phyloP scores from a whole-genome alignment of 371 early-diverging fungal genomes.

The Phascolomyces articulosus region DNA sequence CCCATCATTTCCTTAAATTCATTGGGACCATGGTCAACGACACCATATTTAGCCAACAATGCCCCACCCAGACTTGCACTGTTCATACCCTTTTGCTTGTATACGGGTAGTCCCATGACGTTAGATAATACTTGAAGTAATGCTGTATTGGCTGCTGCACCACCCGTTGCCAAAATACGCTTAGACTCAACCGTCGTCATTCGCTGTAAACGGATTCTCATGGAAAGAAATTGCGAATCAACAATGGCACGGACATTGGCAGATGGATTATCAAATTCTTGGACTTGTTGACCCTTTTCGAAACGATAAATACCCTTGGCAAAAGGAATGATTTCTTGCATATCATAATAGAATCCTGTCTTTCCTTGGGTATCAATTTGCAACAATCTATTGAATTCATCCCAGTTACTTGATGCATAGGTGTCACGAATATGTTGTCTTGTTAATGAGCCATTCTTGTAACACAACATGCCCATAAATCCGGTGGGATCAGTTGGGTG shows the following conservation, averaged over 20 bases:
- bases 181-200: slow-evolving; percentile 39
- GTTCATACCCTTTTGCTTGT: slow-evolving; percentile 50
- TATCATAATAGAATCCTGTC: slow-evolving; percentile 75
- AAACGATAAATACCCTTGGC: slow-evolving; percentile 73
- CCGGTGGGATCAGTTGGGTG: slow-evolving; percentile 69
- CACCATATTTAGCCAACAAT: slow-evolving; percentile 44
- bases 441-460: slow-evolving; percentile 84
- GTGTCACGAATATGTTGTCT: slow-evolving; percentile 71
- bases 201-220: slow-evolving; percentile 54
- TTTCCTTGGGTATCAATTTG: slow-evolving; percentile 21
- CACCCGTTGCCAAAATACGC: slow-evolving; percentile 75
- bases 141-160: slow-evolving; percentile 66
- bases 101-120: slow-evolving; percentile 72
- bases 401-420: slow-evolving; percentile 61
- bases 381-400: slow-evolving; percentile 52
- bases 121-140: slow-evolving; percentile 68
- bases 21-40: background rate
- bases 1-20: slow-evolving; percentile 45
- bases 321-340: slow-evolving; percentile 80
- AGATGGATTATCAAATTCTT: slow-evolving; percentile 47
- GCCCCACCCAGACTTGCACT: slow-evolving; percentile 55
- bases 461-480: slow-evolving; percentile 80
- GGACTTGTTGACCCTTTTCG: slow-evolving; percentile 44
- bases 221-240: slow-evolving; percentile 78
- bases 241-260: slow-evolving; percentile 69